phyloP scores from a whole-genome alignment of 345 rosid species.

The Euphorbia peplus region DNA sequence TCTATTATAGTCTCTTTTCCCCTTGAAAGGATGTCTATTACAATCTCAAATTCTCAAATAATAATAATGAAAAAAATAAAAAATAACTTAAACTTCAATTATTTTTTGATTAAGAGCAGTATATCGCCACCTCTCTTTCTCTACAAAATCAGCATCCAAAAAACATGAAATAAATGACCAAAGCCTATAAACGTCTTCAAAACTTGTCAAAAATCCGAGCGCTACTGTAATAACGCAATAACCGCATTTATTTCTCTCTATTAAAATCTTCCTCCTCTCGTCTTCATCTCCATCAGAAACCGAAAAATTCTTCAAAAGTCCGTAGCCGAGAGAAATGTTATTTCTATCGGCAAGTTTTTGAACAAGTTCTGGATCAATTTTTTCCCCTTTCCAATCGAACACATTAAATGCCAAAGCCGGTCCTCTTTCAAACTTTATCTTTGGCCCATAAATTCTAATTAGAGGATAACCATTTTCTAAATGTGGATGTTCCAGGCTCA shows the following conservation, averaged over 20 bases:
- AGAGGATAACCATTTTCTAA: constrained; percentile 34
- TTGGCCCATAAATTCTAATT: constrained; percentile 72
- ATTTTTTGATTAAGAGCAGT: constrained; percentile 61
- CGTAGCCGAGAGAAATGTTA: constrained; percentile 52
- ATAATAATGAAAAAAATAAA: neutral
- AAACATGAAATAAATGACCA: constrained; percentile 80
- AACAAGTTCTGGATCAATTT: constrained; percentile 56
- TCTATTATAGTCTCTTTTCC: too few relatives aligned
- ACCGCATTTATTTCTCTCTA: constrained; percentile 17
- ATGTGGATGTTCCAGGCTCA: constrained; percentile 60
- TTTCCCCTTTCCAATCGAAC: constrained; percentile 87
- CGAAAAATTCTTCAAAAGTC: constrained; percentile 41
- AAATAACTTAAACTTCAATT: constrained; percentile 38
- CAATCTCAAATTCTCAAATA: neutral
- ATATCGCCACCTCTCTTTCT: constrained; percentile 90
- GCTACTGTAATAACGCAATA: constrained; percentile 55
- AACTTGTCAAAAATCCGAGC: constrained; percentile 67
- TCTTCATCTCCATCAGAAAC: constrained; percentile 36
- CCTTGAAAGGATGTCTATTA: too few relatives aligned
- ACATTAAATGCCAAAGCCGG: constrained; percentile 70
- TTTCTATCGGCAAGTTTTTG: constrained; percentile 75
- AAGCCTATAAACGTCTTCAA: constrained; percentile 66
- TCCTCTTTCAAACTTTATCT: constrained; percentile 42
- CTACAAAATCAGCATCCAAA: constrained; percentile 88
- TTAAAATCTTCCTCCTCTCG: constrained; percentile 25